Evolutionary conservation across 148 eudicot genomes (phyloP).

Genomic region (Hydrangea macrophylla): DNA sequence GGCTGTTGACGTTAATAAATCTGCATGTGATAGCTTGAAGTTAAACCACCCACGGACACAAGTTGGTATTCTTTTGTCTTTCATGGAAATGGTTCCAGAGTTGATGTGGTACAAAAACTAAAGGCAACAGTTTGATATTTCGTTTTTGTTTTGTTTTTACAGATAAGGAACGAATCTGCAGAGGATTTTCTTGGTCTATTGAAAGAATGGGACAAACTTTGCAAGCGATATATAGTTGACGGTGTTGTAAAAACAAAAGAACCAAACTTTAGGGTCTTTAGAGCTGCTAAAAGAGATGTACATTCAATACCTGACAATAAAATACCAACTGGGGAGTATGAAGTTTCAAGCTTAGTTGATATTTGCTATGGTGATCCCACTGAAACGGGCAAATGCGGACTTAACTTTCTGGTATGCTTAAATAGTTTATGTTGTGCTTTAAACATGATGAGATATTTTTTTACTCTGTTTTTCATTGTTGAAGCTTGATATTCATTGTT

Average conservation of each 20-base stretch:
- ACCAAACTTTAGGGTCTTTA: constrained; percentile 19
- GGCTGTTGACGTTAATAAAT: constrained; percentile 41
- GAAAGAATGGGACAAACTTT: constrained; percentile 55
- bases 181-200: constrained; percentile 47
- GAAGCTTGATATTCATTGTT: too few species aligned
- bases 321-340: constrained; percentile 31
- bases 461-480: too few species aligned
- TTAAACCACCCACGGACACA: constrained; percentile 47
- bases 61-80: constrained; percentile 27
- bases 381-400: constrained; percentile 32
- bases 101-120: neutral
- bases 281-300: constrained; percentile 18
- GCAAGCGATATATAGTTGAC: constrained; percentile 34
- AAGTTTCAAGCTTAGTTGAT: constrained; percentile 46
- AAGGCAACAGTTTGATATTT: neutral
- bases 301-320: constrained; percentile 18
- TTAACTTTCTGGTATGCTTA: constrained; percentile 42
- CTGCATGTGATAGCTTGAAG: constrained; percentile 56
- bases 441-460: neutral
- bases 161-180: constrained; percentile 53
- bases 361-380: constrained; percentile 55
- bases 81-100: neutral
- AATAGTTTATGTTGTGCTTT: neutral
- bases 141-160: constrained; percentile 18
- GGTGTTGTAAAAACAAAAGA: constrained; percentile 16